Percentiles rank a stretch among this genome's conserved stretches.
phyloP scores from a whole-genome alignment of 202 grass and related monocot genomes.

The Elaeis oleifera region DNA sequence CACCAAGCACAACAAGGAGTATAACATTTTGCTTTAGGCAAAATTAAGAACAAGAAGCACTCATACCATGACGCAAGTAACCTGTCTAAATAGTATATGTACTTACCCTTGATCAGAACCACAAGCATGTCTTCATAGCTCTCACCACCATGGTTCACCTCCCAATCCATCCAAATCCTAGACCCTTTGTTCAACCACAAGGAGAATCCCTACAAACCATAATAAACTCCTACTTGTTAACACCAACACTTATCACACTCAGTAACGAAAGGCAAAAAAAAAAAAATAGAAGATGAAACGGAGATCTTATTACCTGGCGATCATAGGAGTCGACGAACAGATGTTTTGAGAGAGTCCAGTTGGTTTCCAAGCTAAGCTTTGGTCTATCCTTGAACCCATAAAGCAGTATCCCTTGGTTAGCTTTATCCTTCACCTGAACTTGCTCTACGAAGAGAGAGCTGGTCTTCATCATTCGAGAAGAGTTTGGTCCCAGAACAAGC shows the following conservation, averaged over 20 bases:
- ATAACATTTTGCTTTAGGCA: too few species aligned
- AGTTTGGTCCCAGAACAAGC: conserved; percentile 20
- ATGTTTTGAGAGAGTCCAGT: conserved; percentile 20
- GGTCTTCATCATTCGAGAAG: conserved; percentile 23
- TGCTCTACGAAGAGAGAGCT: conserved; percentile 28
- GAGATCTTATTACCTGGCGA: conserved; percentile 17
- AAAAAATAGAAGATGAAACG: neutral
- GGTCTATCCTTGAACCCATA: conserved; percentile 36
- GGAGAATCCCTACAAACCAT: conserved; percentile 27
- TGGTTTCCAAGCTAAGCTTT: conserved; percentile 18
- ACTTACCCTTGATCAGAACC: conserved; percentile 37
- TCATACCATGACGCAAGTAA: too few species aligned
- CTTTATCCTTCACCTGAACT: conserved; percentile 21
- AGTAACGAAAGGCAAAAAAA: neutral
- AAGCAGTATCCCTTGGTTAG: conserved; percentile 16
- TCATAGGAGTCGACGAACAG: conserved; percentile 23
- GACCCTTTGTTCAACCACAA: conserved; percentile 44
- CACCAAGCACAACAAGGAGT: too few species aligned
- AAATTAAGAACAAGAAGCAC: too few species aligned
- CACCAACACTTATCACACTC: neutral
- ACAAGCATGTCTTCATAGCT: conserved; percentile 24
- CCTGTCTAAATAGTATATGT: too few species aligned
- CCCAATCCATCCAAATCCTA: conserved; percentile 26
- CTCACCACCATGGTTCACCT: conserved; percentile 5
- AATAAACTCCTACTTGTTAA: neutral